Conservation (phyloP, 2,329 filamentous ascomycete species). For the Tothia fuscella region DNA sequence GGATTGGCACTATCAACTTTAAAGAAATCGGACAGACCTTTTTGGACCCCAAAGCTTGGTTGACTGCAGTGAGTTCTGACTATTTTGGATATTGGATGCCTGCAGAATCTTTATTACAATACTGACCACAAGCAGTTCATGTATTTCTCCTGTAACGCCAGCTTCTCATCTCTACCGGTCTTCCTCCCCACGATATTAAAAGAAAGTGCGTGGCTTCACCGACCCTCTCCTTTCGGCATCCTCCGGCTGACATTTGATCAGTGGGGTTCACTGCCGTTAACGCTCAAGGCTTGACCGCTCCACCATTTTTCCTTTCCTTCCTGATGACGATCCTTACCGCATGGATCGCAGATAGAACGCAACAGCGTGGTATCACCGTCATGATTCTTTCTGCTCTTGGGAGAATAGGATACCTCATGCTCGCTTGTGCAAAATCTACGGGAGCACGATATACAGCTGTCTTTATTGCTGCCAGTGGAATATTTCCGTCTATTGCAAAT, state of each 20-base stretch:
- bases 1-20: slow-evolving; percentile 34
- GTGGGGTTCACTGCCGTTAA: slow-evolving; percentile 60
- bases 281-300: slow-evolving; percentile 68
- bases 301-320: slow-evolving; percentile 70
- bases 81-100: slow-evolving; percentile 10
- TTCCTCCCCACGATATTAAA: slow-evolving; percentile 73
- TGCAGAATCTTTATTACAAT: slow-evolving; percentile 25
- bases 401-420: slow-evolving; percentile 44
- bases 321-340: slow-evolving; percentile 59
- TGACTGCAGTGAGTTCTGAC: slow-evolving; percentile 46
- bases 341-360: slow-evolving; percentile 55
- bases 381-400: slow-evolving; percentile 59
- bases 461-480: slow-evolving; percentile 67
- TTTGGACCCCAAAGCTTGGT: slow-evolving; percentile 56
- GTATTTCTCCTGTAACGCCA: slow-evolving; percentile 80
- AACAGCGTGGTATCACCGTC: slow-evolving; percentile 52
- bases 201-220: slow-evolving; percentile 39
- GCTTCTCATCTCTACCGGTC: slow-evolving; percentile 76
- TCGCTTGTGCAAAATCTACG: slow-evolving; percentile 36
- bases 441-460: slow-evolving; percentile 57
- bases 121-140: slow-evolving; percentile 39
- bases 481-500: slow-evolving; percentile 63
- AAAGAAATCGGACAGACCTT: slow-evolving; percentile 48
- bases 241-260: slow-evolving; percentile 6
- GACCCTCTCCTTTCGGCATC: slow-evolving; percentile 42